Conservation (phyloP, 345 rosid species). For the Pugionium cornutum region DNA sequence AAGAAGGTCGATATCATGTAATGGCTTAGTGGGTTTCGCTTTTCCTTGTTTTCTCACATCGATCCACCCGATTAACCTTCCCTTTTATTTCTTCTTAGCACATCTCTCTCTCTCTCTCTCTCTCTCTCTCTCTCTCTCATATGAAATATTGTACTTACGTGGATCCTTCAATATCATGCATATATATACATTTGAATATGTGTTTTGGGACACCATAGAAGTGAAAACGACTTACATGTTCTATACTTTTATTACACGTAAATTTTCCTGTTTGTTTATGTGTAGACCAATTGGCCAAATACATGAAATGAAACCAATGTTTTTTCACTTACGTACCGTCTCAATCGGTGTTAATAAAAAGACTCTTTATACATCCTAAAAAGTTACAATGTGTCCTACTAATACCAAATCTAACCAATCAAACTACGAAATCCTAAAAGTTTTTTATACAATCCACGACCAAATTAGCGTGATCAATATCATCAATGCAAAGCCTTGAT, state of each 20-base stretch:
- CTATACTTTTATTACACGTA: slow-evolving; percentile 5
- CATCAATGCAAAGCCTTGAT: not conserved
- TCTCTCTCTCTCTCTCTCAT: slow-evolving; percentile 10
- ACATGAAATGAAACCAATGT: slow-evolving; percentile 36
- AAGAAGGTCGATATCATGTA: slow-evolving; percentile 45
- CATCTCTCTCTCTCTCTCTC: not conserved
- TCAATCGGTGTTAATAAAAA: slow-evolving; percentile 11
- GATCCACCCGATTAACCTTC: slow-evolving; percentile 67
- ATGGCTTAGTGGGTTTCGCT: slow-evolving; percentile 63
- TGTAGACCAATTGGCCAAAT: slow-evolving; percentile 40
- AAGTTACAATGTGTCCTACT: slow-evolving; percentile 24
- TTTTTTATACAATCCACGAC: not conserved
- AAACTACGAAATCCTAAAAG: not conserved
- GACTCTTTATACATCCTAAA: slow-evolving; percentile 12
- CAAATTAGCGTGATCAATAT: not conserved
- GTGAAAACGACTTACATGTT: slow-evolving; percentile 37
- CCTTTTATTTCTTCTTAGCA: slow-evolving; percentile 22
- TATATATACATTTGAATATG: slow-evolving; percentile 6
- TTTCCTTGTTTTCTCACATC: slow-evolving; percentile 37
- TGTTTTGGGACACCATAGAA: slow-evolving; percentile 21
- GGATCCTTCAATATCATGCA: slow-evolving; percentile 27
- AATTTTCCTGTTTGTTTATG: slow-evolving; percentile 29
- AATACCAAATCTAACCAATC: slow-evolving; percentile 9
- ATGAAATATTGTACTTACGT: slow-evolving; percentile 21
- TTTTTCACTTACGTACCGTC: slow-evolving; percentile 4